Evolutionary conservation across 768 basidiomycete species (phyloP).

Genomic region (Serendipita sp.): DNA sequence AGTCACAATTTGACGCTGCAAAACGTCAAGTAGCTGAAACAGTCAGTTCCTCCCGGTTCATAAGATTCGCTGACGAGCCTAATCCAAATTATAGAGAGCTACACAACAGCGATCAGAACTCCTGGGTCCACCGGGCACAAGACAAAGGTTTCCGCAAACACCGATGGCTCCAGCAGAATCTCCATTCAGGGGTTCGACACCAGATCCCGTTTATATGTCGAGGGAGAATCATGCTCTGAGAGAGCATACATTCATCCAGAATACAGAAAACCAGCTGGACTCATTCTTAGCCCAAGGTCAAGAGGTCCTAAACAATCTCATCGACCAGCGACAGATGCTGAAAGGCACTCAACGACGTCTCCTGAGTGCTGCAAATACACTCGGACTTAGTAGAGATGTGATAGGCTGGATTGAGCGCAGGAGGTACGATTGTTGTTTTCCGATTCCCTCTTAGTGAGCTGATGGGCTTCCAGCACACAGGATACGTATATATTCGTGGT

Average conservation of each 20-base stretch:
- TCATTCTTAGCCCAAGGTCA: constrained; percentile 85
- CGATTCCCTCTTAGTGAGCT: neutral
- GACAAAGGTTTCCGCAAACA: neutral
- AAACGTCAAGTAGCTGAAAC: constrained; percentile 43
- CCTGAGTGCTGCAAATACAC: constrained; percentile 80
- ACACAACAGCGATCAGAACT: constrained; percentile 8
- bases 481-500: constrained; percentile 88
- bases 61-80: neutral
- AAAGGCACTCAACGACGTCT: constrained; percentile 87
- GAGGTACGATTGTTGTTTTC: constrained; percentile 42
- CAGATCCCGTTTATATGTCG: constrained; percentile 33
- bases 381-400: constrained; percentile 85
- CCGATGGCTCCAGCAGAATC: constrained; percentile 48
- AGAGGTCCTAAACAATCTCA: constrained; percentile 79
- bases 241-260: constrained; percentile 81
- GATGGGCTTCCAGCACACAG: constrained; percentile 46
- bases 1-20: constrained; percentile 63
- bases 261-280: constrained; percentile 68
- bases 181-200: constrained; percentile 47
- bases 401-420: constrained; percentile 95
- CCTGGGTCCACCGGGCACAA: constrained; percentile 7
- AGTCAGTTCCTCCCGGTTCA: constrained; percentile 22
- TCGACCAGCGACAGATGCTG: constrained; percentile 82
- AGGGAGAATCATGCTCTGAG: constrained; percentile 68
- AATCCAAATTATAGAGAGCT: neutral